Evolutionary conservation across 2,329 filamentous ascomycete species (phyloP).

Genomic region (Dothistroma septosporum): DNA sequence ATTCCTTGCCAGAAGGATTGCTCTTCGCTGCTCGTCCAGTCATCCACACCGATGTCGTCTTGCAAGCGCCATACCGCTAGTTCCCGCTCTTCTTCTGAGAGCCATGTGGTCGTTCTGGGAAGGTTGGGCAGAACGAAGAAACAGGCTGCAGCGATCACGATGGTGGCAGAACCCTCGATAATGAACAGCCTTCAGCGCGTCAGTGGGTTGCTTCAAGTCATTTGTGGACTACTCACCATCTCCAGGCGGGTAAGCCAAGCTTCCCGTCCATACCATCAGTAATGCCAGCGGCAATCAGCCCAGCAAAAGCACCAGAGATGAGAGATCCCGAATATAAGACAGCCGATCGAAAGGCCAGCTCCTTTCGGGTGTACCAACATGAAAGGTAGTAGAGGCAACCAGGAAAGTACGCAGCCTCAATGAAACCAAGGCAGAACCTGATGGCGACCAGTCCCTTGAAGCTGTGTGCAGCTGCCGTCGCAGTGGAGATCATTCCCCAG

Average conservation of each 20-base stretch:
- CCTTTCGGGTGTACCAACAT: slow-evolving; percentile 53
- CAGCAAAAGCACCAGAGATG: slow-evolving; percentile 51
- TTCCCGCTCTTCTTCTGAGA: slow-evolving; percentile 30
- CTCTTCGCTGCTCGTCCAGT: slow-evolving; percentile 30
- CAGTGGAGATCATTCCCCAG: slow-evolving; percentile 35
- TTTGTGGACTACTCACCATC: slow-evolving; percentile 20
- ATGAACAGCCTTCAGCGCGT: slow-evolving; percentile 32
- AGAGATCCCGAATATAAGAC: slow-evolving; percentile 52
- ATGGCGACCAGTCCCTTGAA: slow-evolving; percentile 37
- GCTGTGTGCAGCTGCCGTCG: slow-evolving; percentile 34
- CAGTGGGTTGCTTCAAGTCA: neutral
- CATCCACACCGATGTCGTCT: slow-evolving; percentile 34
- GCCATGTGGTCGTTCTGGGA: slow-evolving; percentile 33
- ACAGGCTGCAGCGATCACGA: slow-evolving; percentile 33
- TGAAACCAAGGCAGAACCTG: slow-evolving; percentile 40
- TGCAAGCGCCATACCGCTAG: slow-evolving; percentile 32
- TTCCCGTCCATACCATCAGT: slow-evolving; percentile 38
- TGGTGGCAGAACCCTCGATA: slow-evolving; percentile 37
- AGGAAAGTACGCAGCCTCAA: slow-evolving; percentile 46
- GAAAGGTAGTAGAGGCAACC: slow-evolving; percentile 49
- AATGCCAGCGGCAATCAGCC: slow-evolving; percentile 52
- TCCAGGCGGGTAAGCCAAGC: slow-evolving; percentile 35
- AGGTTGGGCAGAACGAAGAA: slow-evolving; percentile 39
- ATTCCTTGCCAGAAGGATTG: slow-evolving; percentile 34
- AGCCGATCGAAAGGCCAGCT: slow-evolving; percentile 49